These are phyloP conservation scores for Lyophyllum semitale DNA, from an alignment of 768 basidiomycete genomes.

Conservation along the genomic window DNA sequence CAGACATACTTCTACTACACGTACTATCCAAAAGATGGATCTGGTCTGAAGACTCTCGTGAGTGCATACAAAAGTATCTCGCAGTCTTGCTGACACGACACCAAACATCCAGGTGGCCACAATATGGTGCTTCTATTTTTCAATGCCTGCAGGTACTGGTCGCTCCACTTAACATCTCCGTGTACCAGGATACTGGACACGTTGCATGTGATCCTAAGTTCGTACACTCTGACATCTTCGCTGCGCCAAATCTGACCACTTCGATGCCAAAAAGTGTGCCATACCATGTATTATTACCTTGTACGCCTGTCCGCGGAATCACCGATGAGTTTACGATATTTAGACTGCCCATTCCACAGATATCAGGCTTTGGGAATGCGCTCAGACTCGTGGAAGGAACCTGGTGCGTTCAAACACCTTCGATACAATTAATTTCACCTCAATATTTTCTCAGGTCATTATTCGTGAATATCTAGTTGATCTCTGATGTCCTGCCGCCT, in stretches of 20 bases:
- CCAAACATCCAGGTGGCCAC: conserved; percentile 26
- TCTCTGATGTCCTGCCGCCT: background rate
- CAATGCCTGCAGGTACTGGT: background rate
- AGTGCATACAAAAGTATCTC: conserved; percentile 3
- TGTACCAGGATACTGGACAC: conserved; percentile 40
- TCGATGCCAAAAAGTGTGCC: conserved; percentile 35
- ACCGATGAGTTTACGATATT: background rate
- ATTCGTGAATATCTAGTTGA: conserved; percentile 27
- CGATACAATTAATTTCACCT: background rate
- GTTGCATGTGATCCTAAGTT: conserved; percentile 41
- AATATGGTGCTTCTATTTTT: conserved; percentile 30
- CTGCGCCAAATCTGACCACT: background rate
- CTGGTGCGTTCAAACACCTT: conserved; percentile 29
- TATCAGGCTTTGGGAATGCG: conserved; percentile 36
- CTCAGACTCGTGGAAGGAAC: conserved; percentile 32
- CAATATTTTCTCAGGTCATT: conserved; percentile 28
- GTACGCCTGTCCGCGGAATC: conserved; percentile 23
- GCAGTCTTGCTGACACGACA: background rate
- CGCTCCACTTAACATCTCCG: background rate
- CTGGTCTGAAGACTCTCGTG: conserved; percentile 35
- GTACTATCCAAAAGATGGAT: conserved; percentile 38
- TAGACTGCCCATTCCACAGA: conserved; percentile 23
- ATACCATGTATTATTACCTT: conserved; percentile 43
- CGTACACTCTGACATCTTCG: conserved; percentile 11
- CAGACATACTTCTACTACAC: conserved; percentile 46